A percentile compares a stretch with the other conserved stretches of the same genome.
These are phyloP conservation scores for Aspergillus sclerotioniger DNA, from an alignment of 495 filamentous ascomycete genomes.

Conservation along the genomic window DNA sequence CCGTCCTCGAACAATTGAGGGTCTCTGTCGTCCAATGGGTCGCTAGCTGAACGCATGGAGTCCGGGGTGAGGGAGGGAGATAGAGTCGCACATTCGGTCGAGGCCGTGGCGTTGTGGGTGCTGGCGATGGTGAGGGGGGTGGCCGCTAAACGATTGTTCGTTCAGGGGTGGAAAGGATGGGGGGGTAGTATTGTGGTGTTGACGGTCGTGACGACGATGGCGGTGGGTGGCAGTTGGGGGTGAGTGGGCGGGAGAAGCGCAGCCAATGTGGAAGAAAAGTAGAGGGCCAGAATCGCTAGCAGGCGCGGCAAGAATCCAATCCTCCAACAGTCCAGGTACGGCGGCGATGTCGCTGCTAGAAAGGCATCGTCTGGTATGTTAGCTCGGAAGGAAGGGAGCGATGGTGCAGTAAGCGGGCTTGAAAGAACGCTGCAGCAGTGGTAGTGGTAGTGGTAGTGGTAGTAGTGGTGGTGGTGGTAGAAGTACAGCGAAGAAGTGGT, in stretches of 20 bases:
- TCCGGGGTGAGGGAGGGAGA: constrained; percentile 25
- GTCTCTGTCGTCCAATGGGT: constrained; percentile 35
- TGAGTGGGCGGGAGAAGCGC: constrained; percentile 1
- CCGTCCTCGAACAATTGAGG: constrained; percentile 36
- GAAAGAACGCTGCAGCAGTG: neutral
- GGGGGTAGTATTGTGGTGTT: constrained; percentile 14
- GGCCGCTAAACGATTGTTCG: neutral
- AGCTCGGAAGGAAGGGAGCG: constrained; percentile 14
- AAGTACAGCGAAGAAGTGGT: neutral
- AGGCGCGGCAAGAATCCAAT: constrained; percentile 19
- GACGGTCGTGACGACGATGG: neutral
- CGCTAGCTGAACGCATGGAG: constrained; percentile 50
- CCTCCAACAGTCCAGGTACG: constrained; percentile 18
- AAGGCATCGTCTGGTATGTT: constrained; percentile 19
- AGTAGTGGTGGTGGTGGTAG: neutral
- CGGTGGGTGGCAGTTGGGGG: constrained; percentile 22
- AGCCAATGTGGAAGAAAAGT: constrained; percentile 8
- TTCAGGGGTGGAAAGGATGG: constrained; percentile 3
- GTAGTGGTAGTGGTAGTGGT: neutral
- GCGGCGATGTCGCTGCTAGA: constrained; percentile 17
- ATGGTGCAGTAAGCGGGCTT: neutral
- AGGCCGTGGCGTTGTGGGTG: constrained; percentile 28
- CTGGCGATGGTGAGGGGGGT: constrained; percentile 27
- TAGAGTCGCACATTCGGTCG: constrained; percentile 38
- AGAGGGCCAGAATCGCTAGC: constrained; percentile 11